A percentile compares a stretch with the other conserved stretches of the same genome.
Evolutionary conservation across 768 basidiomycete genomes (phyloP).

Genomic region (Multifurca ochricompacta): DNA sequence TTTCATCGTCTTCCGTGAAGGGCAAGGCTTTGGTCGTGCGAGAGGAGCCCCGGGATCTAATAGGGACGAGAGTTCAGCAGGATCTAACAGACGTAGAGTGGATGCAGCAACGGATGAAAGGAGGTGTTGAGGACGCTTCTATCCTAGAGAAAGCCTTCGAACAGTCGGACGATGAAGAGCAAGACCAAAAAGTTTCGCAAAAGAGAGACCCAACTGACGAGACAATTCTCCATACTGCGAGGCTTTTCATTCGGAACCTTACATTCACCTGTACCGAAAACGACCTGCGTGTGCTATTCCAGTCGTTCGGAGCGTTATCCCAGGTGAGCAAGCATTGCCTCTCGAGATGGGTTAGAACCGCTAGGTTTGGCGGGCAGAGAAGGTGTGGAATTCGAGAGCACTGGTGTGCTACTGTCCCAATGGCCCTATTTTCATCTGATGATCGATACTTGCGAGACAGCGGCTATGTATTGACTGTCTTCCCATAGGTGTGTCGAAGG

Average conservation of each 20-base stretch:
- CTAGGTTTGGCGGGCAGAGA: conserved; percentile 24
- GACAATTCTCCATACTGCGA: conserved; percentile 63
- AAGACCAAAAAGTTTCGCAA: conserved; percentile 17
- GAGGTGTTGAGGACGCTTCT: conserved; percentile 32
- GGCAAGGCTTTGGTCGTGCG: conserved; percentile 8
- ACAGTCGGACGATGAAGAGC: conserved; percentile 51
- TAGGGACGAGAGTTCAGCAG: conserved; percentile 28
- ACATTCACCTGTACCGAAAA: conserved; percentile 72
- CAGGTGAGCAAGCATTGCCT: conserved; percentile 50
- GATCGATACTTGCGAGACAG: conserved; percentile 11
- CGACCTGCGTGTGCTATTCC: conserved; percentile 61
- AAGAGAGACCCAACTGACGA: conserved; percentile 24
- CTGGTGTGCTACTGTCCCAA: conserved; percentile 20
- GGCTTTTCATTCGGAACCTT: conserved; percentile 94
- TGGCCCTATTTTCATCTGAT: conserved; percentile 31
- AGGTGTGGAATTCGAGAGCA: conserved; percentile 51
- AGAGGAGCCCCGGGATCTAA: neutral
- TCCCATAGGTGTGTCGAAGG: conserved; percentile 12
- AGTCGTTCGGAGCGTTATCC: conserved; percentile 58
- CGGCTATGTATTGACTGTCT: conserved; percentile 8
- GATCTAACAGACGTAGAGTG: conserved; percentile 64
- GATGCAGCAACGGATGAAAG: conserved; percentile 59
- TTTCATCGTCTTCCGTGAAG: conserved; percentile 20
- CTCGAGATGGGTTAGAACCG: conserved; percentile 4
- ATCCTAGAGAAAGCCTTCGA: conserved; percentile 45